Base-by-base conservation (phyloP, 441 rosid species). In the Geranium incanum region DNA sequence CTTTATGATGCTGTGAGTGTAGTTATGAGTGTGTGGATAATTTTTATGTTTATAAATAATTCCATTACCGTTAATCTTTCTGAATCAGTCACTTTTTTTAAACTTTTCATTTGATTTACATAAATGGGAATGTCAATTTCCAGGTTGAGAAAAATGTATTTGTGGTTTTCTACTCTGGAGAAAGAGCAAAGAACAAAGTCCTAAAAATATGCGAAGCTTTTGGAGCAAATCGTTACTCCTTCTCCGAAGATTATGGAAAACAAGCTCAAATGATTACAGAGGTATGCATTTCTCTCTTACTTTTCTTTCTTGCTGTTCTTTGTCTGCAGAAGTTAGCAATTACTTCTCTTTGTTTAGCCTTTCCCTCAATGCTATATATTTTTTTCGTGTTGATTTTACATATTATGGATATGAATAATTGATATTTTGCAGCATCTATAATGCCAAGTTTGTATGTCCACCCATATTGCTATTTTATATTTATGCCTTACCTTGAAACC, bases 121-220 rank as follows among this genome's bases (percentile, higher is more conserved):
- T 18, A n/a, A 50, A 50, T 6, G 59, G 74, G 72, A 45, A 45
- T 57, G 39, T 33, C 67, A 21, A 21, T 62, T 75, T 69, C 15
- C 74, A 81, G 88, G 83, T 80, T 66, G 86, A 85, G 72, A 81
- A 85, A 74, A 83, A 78, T 73, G 83, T 81, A 15, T 82, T 82
- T 79, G 79, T 79, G 5, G 71, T 84, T 66, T 84, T 84, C 73
- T 79, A 74, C 64, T 78, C 82, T 69, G 86, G 83, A 66, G 87
- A 82, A 59, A 81, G 82, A 73, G 79, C 78, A 52, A 82, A 69
- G 75, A 82, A 62, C 72, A 82, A 84, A 72, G 75, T 84, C 38
- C 43, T 79, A 57, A 82, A 84, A 79, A 82, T 84, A 71, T 85
- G 84, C 37, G 88, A 85, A 79, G 82, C 85, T 67, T 82, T 85